These are phyloP conservation scores for Fusarium sp. DNA, from an alignment of 2,329 filamentous ascomycete genomes.

Conservation along the genomic window DNA sequence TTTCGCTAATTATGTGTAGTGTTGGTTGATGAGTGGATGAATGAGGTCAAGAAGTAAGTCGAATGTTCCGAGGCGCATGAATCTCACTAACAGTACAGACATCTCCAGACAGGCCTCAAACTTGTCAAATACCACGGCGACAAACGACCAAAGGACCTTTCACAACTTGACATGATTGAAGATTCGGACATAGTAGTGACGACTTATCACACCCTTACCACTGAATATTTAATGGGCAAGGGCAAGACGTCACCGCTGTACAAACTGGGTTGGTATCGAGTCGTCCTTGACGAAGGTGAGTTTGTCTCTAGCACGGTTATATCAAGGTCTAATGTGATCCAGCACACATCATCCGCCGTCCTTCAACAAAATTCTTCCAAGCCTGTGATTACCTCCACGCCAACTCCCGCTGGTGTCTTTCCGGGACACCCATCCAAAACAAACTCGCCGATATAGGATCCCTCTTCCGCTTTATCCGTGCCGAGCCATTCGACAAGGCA, in stretches of 20 bases:
- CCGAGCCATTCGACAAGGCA: neutral
- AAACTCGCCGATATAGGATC: slow-evolving; percentile 59
- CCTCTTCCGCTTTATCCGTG: slow-evolving; percentile 22
- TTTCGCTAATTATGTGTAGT: neutral
- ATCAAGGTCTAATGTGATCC: neutral
- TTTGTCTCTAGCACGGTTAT: accelerated
- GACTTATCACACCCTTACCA: slow-evolving; percentile 12
- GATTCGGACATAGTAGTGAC: slow-evolving; percentile 14
- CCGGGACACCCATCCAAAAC: slow-evolving; percentile 67
- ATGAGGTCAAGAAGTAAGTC: slow-evolving; percentile 5
- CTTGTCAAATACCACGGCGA: slow-evolving; percentile 14
- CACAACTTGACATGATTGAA: neutral
- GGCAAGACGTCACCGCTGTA: slow-evolving; percentile 3
- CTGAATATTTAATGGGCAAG: neutral
- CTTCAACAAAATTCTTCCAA: slow-evolving; percentile 57
- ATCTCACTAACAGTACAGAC: neutral
- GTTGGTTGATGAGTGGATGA: slow-evolving; percentile 19
- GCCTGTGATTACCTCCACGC: slow-evolving; percentile 57
- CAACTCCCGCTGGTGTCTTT: slow-evolving; percentile 63
- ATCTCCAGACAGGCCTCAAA: neutral
- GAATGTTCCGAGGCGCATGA: accelerated
- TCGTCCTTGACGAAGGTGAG: slow-evolving; percentile 61
- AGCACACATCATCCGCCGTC: slow-evolving; percentile 62
- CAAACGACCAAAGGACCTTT: neutral
- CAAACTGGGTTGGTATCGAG: slow-evolving; percentile 52